phyloP scores from a whole-genome alignment of 2,329 filamentous ascomycete species.

The Pseudopithomyces maydicus region DNA sequence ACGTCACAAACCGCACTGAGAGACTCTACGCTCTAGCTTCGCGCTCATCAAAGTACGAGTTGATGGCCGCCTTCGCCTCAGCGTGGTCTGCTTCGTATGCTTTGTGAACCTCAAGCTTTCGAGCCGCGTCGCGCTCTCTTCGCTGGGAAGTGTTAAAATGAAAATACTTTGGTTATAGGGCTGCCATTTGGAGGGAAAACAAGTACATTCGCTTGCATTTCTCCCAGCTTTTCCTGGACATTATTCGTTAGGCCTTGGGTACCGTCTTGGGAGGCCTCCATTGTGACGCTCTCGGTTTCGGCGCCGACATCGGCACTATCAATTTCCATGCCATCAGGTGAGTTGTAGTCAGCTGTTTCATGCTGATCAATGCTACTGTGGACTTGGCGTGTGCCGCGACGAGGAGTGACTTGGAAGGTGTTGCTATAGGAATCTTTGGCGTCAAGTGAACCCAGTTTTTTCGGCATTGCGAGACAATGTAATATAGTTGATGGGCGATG shows the following conservation, averaged over 20 bases:
- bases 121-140: conserved; percentile 29
- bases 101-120: conserved; percentile 25
- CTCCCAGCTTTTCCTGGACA: conserved; percentile 9
- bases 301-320: conserved; percentile 8
- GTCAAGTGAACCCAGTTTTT: conserved; percentile 22
- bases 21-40: conserved; percentile 34
- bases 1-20: neutral
- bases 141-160: conserved; percentile 22
- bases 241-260: conserved; percentile 1
- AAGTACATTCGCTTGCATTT: conserved; percentile 25
- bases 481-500: too few relatives aligned
- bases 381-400: conserved; percentile 12
- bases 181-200: conserved; percentile 10
- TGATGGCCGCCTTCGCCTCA: conserved; percentile 23
- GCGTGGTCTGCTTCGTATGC: conserved; percentile 19
- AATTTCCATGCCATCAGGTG: conserved; percentile 8
- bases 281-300: neutral
- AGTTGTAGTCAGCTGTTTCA: conserved; percentile 7
- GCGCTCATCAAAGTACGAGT: conserved; percentile 28
- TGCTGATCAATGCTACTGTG: conserved; percentile 7
- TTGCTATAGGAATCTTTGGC: conserved; percentile 16
- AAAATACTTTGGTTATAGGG: conserved; percentile 14
- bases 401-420: conserved; percentile 8
- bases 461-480: neutral
- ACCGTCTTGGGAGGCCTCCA: conserved; percentile 8